Percentiles rank a stretch among this genome's conserved stretches.
These are phyloP conservation scores for Diplodia sapinea DNA, from an alignment of 2,329 filamentous ascomycete species.

Conservation along the genomic window DNA sequence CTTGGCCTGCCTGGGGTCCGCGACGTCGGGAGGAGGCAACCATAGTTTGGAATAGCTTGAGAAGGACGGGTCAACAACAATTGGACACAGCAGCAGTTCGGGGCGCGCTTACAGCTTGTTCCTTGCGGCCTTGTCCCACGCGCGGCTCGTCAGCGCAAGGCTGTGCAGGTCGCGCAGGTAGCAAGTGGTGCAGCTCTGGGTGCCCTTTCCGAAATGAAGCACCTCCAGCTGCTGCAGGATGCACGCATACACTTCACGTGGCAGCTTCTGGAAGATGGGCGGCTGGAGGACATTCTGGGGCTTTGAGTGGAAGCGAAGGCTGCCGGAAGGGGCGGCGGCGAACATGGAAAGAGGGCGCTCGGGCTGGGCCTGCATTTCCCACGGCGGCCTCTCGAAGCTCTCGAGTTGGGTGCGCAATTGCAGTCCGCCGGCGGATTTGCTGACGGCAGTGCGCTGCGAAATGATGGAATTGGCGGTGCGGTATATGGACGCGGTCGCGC, in stretches of 20 bases:
- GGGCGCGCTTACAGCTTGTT: constrained; percentile 54
- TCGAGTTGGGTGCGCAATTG: constrained; percentile 14
- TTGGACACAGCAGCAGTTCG: background rate
- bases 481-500: constrained; percentile 20
- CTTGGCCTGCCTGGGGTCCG: constrained; percentile 39
- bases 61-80: background rate
- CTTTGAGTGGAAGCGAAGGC: constrained; percentile 11
- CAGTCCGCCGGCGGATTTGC: background rate
- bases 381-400: background rate
- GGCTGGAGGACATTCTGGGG: constrained; percentile 33
- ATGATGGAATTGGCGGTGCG: constrained; percentile 24
- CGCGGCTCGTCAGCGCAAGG: constrained; percentile 60
- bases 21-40: constrained; percentile 53
- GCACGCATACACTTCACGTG: constrained; percentile 61
- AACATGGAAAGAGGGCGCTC: constrained; percentile 5
- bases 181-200: constrained; percentile 57
- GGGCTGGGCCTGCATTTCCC: constrained; percentile 7
- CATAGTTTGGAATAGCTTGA: constrained; percentile 59
- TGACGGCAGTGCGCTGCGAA: constrained; percentile 16
- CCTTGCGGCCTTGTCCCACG: constrained; percentile 62
- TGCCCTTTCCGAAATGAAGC: constrained; percentile 45
- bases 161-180: constrained; percentile 61
- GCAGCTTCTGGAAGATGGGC: constrained; percentile 54
- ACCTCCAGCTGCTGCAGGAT: constrained; percentile 59
- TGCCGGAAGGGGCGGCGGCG: constrained; percentile 6